phyloP scores from a whole-genome alignment of 2,329 filamentous ascomycete genomes.

The Venturia pyrina region DNA sequence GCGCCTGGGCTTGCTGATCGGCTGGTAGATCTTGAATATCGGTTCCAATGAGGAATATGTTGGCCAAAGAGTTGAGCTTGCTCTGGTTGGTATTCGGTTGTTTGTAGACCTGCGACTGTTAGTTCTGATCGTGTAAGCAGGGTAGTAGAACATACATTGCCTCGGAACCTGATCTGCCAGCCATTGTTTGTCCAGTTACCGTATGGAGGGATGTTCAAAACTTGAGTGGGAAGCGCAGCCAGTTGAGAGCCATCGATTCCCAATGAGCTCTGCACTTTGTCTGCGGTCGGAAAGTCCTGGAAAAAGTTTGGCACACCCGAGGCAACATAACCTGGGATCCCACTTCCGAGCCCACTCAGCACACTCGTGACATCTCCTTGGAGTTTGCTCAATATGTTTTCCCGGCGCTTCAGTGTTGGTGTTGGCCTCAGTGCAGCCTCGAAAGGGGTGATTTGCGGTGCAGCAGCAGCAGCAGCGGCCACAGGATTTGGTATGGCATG shows the following conservation, averaged over 20 bases:
- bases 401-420: constrained; percentile 34
- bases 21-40: constrained; percentile 49
- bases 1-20: constrained; percentile 54
- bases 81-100: constrained; percentile 56
- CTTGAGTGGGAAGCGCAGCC: constrained; percentile 55
- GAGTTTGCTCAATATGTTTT: constrained; percentile 39
- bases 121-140: background rate
- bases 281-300: constrained; percentile 53
- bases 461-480: constrained; percentile 21
- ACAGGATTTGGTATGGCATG: constrained; percentile 12
- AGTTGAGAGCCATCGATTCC: constrained; percentile 50
- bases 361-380: constrained; percentile 30
- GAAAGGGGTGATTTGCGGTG: constrained; percentile 39
- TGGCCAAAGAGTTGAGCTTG: constrained; percentile 58
- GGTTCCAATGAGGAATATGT: constrained; percentile 59
- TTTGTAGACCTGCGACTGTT: constrained; percentile 48
- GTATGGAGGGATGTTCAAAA: constrained; percentile 55
- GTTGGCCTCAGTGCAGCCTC: constrained; percentile 32
- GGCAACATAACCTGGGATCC: constrained; percentile 48
- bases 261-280: constrained; percentile 50
- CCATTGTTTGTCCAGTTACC: constrained; percentile 71
- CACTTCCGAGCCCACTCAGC: constrained; percentile 23
- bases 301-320: constrained; percentile 58
- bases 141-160: constrained; percentile 40
- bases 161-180: constrained; percentile 68